phyloP scores from a whole-genome alignment of 116 monocot genomes.

The Iris pallida region DNA sequence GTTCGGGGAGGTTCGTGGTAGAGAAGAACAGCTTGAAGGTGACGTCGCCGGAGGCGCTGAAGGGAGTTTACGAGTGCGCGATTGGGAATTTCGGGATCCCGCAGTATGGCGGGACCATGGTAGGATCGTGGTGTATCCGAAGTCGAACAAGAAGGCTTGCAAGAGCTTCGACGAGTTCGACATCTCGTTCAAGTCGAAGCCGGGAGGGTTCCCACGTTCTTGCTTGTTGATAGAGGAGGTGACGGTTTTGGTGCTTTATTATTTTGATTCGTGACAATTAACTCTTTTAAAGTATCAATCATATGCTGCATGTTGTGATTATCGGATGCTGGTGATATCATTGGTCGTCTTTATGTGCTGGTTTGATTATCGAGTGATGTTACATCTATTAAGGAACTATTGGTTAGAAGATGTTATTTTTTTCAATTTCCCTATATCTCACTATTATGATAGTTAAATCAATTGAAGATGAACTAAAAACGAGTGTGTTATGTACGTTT shows the following conservation, averaged over 20 bases:
- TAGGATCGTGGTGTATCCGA: slow-evolving; percentile 74
- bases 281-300: too few relatives aligned
- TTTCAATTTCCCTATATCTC: too few relatives aligned
- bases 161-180: slow-evolving; percentile 71
- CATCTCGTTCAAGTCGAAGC: slow-evolving; percentile 68
- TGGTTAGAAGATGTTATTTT: too few relatives aligned
- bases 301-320: too few relatives aligned
- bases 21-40: slow-evolving; percentile 87
- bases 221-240: slow-evolving; percentile 96
- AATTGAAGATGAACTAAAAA: too few relatives aligned
- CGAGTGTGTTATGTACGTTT: too few relatives aligned
- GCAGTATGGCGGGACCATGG: slow-evolving; percentile 93
- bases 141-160: slow-evolving; percentile 73
- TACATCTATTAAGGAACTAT: too few relatives aligned
- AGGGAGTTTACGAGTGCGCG: slow-evolving; percentile 75
- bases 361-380: too few relatives aligned
- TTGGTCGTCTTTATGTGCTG: too few relatives aligned
- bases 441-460: too few relatives aligned
- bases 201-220: slow-evolving; percentile 80
- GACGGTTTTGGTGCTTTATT: slow-evolving; percentile 12
- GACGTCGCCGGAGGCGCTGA: slow-evolving; percentile 59
- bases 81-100: slow-evolving; percentile 97
- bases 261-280: not conserved
- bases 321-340: too few relatives aligned
- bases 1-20: slow-evolving; percentile 68